Evolutionary conservation across 208 protist species (phyloP), one percentile per base, ranked within the genome.

Genomic region (Trypanosoma theileri): DNA sequence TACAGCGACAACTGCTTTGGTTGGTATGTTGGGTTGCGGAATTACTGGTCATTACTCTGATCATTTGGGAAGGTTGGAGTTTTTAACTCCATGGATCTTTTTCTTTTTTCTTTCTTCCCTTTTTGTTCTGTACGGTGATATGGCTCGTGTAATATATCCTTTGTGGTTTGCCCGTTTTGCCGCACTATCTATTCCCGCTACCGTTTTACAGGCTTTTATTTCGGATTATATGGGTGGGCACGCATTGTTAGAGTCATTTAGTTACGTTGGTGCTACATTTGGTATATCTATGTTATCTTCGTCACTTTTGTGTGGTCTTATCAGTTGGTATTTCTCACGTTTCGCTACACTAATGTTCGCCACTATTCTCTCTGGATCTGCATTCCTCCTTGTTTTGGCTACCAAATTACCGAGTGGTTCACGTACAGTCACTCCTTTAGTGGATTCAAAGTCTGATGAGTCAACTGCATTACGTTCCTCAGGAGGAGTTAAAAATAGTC

Each of bases 201-300:
- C 79, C 14, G 57, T 84, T 19, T 28, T 84, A 21, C 66, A 81
- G 40, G 82, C 75, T 3, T 73, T 82, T 66, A 22, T 82, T 1
- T 79, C 75, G 19, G 82, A 88, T 41, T 77, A 81, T 42, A 21
- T 88, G 48, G 63, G 52, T 41, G 76, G 65, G 12, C 56, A 68
- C n/a, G 71, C 71, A 3, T 58, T 84, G 22, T 51, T 82, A 17
- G 63, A 84, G 54, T 59, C 76, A 8, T 75, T 75, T 52, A 70
- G 64, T 21, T 79, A 75, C 51, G 24, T 84, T 21, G 73, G 70
- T 16, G 77, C 75, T 24, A 79, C 76, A 45, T 77, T 82, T 46
- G 71, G 73, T 24, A 48, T 69, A 0, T 81, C 70, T 1, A 70
- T 77, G 51, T 61, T 82, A 22, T 22, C 73, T 21, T 67, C 59